Base-by-base conservation (phyloP, 179 eudicot genomes). In the Pouteria campechiana region DNA sequence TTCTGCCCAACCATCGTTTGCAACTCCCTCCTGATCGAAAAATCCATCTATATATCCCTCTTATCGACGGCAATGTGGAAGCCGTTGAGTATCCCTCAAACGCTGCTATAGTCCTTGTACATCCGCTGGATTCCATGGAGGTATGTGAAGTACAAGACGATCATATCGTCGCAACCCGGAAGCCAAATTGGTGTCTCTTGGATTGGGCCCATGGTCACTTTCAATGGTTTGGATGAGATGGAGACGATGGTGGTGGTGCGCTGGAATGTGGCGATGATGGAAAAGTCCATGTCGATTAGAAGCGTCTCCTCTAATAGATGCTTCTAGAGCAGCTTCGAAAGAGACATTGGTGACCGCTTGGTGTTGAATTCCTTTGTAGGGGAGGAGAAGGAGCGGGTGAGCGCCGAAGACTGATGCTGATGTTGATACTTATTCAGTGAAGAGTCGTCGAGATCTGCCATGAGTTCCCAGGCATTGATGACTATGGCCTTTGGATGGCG, bases 391-490 rank as follows among this genome's bases (percentile, higher is more conserved):
- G 34, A 46, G 14, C 38, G 13, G 25, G 44, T 21, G 15, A 17
- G 37, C 15, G 13, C 46, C 6, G 37, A 37, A 41, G 54, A 28
- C 27, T 25, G 67, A n/a, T n/a, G n/a, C n/a, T n/a, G 67, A 12
- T 40, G 22, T 13, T 57, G 69, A 20, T 54, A 22, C 2, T 51
- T 19, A 14, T 64, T 54, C 30, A 54, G 59, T 22, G 63, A 70
- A 29, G 55, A 46, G 1, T 76, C 80, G 48, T 87, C 93, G 24
- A 92, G 87, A 20, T 85, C 99, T 65, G 82, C 96, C 99, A 92
- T 92, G 52, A 92, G 88, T 54, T 87, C 99, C 99, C 99, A 92
- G 7, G 99, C 83, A 63, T 92, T 87, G 67, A 92, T 92, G 31
- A 20, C 8, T 17, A 42, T 51, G 41, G 67, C 9, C 6, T 50